Percentiles rank a stretch among this genome's conserved stretches.
Evolutionary conservation across 2,329 filamentous ascomycete genomes (phyloP).

Genomic region (Basipetospora sp.): DNA sequence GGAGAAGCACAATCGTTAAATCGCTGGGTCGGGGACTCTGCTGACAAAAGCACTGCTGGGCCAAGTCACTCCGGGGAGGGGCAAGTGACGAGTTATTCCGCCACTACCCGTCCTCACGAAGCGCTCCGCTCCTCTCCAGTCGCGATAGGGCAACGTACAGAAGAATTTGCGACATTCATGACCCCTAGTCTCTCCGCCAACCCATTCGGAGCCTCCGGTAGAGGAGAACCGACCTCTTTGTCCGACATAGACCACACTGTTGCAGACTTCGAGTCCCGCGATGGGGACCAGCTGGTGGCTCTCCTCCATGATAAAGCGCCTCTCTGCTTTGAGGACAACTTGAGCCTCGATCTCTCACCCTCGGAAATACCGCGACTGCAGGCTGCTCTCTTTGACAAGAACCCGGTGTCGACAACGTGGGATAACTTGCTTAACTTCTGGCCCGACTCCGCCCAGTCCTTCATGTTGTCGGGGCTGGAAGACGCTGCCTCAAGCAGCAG

Average conservation of each 20-base stretch:
- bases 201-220: no score
- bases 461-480: conserved; percentile 25
- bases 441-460: conserved; percentile 26
- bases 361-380: conserved; percentile 5
- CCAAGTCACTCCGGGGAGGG: no score
- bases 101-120: no score
- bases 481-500: conserved; percentile 13
- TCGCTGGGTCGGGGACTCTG: no score
- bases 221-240: no score
- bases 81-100: no score
- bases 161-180: no score
- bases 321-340: conserved; percentile 18
- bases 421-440: conserved; percentile 36
- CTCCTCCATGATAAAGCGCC: conserved; percentile 21
- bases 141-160: no score
- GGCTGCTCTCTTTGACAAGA: conserved; percentile 3
- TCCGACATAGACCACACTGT: conserved; percentile 12
- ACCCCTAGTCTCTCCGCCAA: no score
- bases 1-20: no score
- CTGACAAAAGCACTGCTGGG: no score
- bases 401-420: conserved; percentile 18
- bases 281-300: conserved; percentile 25
- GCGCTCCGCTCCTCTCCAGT: no score
- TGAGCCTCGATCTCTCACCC: conserved; percentile 1
- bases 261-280: conserved; percentile 19